A percentile compares a stretch with the other conserved stretches of the same genome.
phyloP scores from a whole-genome alignment of 257 asterid genomes.

The Mitragyna speciosa region DNA sequence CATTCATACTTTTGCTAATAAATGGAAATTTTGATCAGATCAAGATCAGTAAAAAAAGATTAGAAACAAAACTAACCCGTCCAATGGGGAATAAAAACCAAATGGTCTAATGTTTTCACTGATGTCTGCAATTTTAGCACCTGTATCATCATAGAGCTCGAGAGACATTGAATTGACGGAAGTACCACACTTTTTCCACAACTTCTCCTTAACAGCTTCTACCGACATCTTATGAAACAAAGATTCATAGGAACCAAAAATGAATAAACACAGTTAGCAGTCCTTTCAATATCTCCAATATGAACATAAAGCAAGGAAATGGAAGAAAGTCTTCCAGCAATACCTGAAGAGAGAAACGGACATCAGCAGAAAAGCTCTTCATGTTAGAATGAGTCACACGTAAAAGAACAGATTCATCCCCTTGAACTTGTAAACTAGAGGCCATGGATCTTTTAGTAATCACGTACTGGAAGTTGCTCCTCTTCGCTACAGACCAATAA shows the following conservation, averaged over 20 bases:
- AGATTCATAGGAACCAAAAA: background rate
- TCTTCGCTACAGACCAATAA: no score
- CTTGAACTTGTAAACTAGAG: slow-evolving; percentile 57
- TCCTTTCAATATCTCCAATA: no score
- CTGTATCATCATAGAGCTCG: slow-evolving; percentile 80
- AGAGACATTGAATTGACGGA: slow-evolving; percentile 77
- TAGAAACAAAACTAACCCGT: slow-evolving; percentile 52
- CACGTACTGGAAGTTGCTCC: no score
- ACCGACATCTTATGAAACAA: slow-evolving; percentile 58
- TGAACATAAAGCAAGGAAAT: background rate
- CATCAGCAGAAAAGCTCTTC: slow-evolving; percentile 74
- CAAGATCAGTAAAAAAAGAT: background rate
- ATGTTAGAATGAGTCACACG: slow-evolving; percentile 81
- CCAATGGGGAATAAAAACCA: slow-evolving; percentile 87
- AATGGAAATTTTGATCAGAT: background rate
- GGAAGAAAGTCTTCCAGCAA: background rate
- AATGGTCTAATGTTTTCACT: slow-evolving; percentile 59
- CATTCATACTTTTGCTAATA: background rate
- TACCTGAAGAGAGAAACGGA: slow-evolving; percentile 75
- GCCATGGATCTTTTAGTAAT: slow-evolving; percentile 41
- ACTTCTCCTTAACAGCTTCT: slow-evolving; percentile 84
- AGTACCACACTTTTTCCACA: slow-evolving; percentile 94
- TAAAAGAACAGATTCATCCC: slow-evolving; percentile 72
- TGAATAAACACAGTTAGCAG: background rate
- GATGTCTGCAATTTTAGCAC: slow-evolving; percentile 60